A percentile compares a stretch with the other conserved stretches of the same genome.
Evolutionary conservation across 2,329 filamentous ascomycete genomes (phyloP).

Genomic region (Sarocladium kiliense): DNA sequence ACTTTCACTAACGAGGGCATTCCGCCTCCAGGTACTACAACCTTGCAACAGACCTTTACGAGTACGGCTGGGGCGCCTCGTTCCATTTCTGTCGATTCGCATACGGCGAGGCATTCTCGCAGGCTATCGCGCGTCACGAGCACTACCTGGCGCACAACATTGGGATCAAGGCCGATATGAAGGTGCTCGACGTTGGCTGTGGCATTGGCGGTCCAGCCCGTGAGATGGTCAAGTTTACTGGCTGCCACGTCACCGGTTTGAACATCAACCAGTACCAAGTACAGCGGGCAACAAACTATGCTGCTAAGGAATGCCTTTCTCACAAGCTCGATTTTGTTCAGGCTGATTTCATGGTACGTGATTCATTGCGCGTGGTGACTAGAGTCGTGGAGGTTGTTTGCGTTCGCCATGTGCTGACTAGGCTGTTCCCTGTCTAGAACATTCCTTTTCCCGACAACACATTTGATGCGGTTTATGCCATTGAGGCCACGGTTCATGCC

Average conservation of each 20-base stretch:
- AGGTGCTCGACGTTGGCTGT: conserved; percentile 89
- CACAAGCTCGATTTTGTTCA: conserved; percentile 78
- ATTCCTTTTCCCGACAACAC: conserved; percentile 85
- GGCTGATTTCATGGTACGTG: conserved; percentile 82
- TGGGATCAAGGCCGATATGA: conserved; percentile 73
- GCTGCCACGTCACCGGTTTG: conserved; percentile 76
- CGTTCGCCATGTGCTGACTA: background rate
- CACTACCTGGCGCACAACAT: conserved; percentile 90
- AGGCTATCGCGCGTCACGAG: conserved; percentile 89
- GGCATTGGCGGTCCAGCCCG: conserved; percentile 91
- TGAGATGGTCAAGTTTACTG: conserved; percentile 90
- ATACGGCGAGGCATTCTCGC: conserved; percentile 74
- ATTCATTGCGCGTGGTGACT: background rate
- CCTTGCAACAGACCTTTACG: conserved; percentile 84
- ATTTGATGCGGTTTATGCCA: conserved; percentile 91
- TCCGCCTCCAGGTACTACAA: conserved; percentile 71
- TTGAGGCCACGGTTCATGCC: conserved; percentile 90
- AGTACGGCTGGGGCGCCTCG: conserved; percentile 87
- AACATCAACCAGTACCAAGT: conserved; percentile 99
- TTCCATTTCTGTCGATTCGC: conserved; percentile 97
- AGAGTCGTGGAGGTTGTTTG: background rate
- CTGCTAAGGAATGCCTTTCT: conserved; percentile 69
- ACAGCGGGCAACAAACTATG: conserved; percentile 76
- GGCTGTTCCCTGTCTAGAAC: conserved; percentile 46
- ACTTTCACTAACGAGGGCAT: background rate